Evolutionary conservation across 345 rosid genomes (phyloP).

Genomic region (Eucalyptus albens): DNA sequence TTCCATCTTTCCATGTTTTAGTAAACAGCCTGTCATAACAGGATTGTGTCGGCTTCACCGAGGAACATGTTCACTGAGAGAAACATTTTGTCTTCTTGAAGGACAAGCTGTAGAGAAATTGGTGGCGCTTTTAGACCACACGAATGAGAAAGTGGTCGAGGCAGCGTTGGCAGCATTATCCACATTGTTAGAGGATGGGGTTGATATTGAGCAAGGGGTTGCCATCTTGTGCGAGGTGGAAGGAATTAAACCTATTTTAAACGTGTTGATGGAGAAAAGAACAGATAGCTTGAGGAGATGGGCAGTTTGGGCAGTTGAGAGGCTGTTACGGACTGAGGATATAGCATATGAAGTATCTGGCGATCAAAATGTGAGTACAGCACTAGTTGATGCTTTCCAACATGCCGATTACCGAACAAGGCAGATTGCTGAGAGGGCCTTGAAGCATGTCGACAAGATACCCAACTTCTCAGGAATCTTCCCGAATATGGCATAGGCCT

Average conservation of each 20-base stretch:
- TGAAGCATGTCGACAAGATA: conserved; percentile 78
- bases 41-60: conserved; percentile 76
- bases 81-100: conserved; percentile 76
- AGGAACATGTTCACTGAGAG: conserved; percentile 70
- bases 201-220: conserved; percentile 66
- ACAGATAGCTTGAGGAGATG: conserved; percentile 63
- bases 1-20: conserved; percentile 58
- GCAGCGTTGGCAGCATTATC: conserved; percentile 84
- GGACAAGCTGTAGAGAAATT: conserved; percentile 80
- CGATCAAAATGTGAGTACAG: conserved; percentile 71
- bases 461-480: conserved; percentile 94
- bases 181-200: conserved; percentile 74
- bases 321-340: conserved; percentile 65
- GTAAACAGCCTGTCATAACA: conserved; percentile 44
- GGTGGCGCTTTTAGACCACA: conserved; percentile 85
- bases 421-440: conserved; percentile 86
- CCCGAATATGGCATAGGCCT: conserved; percentile 33
- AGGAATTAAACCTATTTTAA: conserved; percentile 56
- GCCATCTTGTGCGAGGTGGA: conserved; percentile 47
- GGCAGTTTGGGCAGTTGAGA: conserved; percentile 87
- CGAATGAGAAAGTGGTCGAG: conserved; percentile 81
- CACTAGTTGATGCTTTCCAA: conserved; percentile 88
- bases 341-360: conserved; percentile 67
- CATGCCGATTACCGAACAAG: conserved; percentile 73
- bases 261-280: conserved; percentile 55